Evolutionary conservation across 1,284 basidiomycete species (phyloP).

Genomic region (Microbotryum lychnidis-dioicae): DNA sequence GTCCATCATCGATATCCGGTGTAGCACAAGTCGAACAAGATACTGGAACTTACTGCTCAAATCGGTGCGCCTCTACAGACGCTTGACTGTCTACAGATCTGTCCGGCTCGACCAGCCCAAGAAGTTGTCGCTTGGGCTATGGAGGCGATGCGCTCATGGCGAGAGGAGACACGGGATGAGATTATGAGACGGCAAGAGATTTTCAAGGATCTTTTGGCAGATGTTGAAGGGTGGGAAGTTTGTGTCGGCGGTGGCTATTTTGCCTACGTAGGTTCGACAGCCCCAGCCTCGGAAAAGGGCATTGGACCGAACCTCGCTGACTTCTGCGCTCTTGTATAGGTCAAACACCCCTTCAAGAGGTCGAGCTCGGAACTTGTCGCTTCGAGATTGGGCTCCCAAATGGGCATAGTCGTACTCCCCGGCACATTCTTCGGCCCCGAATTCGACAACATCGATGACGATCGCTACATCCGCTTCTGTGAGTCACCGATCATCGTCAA

Average conservation of each 20-base stretch:
- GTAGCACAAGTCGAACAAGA: too few relatives aligned
- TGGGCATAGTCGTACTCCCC: conserved; percentile 62
- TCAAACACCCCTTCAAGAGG: conserved; percentile 56
- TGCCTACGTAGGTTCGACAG: conserved; percentile 31
- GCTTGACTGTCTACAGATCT: conserved; percentile 70
- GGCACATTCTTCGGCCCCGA: conserved; percentile 56
- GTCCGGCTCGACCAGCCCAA: conserved; percentile 63
- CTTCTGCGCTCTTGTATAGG: conserved; percentile 32
- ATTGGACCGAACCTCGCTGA: background rate
- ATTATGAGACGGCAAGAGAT: conserved; percentile 54
- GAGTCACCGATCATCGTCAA: background rate
- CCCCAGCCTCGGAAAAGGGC: background rate
- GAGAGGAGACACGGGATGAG: conserved; percentile 48
- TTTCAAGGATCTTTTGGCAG: conserved; percentile 44
- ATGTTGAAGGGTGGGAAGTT: conserved; percentile 39
- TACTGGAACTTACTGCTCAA: too few relatives aligned
- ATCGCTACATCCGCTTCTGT: conserved; percentile 53
- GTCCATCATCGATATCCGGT: too few relatives aligned
- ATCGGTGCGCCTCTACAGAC: conserved; percentile 35
- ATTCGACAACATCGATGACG: conserved; percentile 41
- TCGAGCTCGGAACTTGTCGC: conserved; percentile 46
- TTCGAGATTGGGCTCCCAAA: conserved; percentile 51
- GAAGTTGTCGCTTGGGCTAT: conserved; percentile 49
- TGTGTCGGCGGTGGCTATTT: conserved; percentile 39
- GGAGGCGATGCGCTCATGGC: conserved; percentile 35